Base-by-base conservation (phyloP, 768 basidiomycete genomes). In the Hortiboletus campestris region DNA sequence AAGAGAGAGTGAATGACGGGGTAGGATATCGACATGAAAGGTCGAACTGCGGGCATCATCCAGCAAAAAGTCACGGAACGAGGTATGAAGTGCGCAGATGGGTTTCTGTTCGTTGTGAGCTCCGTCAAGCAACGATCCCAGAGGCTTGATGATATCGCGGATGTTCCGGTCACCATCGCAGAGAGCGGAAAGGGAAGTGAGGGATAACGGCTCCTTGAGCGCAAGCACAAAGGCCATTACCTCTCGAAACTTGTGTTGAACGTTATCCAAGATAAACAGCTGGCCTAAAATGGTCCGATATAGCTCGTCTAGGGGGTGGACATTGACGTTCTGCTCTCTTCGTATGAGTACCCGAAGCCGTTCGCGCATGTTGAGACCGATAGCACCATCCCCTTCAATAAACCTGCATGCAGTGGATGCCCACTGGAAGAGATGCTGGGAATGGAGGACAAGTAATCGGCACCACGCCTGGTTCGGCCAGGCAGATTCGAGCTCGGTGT, bases 401-500 rank as follows among this genome's bases (percentile, higher is more conserved):
- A 62, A 68, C 11, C 46, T 51, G 56, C 69, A 70, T 7, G 65
- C 73, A 3, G 69, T 69, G 16, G 53, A 63, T 1, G 73, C 71
- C 71, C 69, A 74, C 49, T 72, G 67, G 49, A 74, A 73, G 22
- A 73, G 65, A 16, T 56, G 69, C 19, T 72, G 64, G 1, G 71
- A 68, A 16, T 52, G 64, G 14, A 55, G 34, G 38, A 63, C 61
- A 19, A 72, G 61, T 2, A 56, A 29, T 41, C 36, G 50, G 60
- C 58, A 57, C 69, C 63, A 67, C 34, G 40, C 55, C 47, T 61
- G 44, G 35, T 67, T 56, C 12, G 61, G 60, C 59, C 63, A 66
- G 12, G 49, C 3, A 2, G 29, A 39, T 35, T 65, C 62, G 22
- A 66, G 60, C 10, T 59, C 63, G 14, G 36, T 14, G 29, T 54